A percentile compares a stretch with the other conserved stretches of the same genome.
phyloP scores from a whole-genome alignment of 495 filamentous ascomycete genomes.

The Lophiostoma macrostomum region DNA sequence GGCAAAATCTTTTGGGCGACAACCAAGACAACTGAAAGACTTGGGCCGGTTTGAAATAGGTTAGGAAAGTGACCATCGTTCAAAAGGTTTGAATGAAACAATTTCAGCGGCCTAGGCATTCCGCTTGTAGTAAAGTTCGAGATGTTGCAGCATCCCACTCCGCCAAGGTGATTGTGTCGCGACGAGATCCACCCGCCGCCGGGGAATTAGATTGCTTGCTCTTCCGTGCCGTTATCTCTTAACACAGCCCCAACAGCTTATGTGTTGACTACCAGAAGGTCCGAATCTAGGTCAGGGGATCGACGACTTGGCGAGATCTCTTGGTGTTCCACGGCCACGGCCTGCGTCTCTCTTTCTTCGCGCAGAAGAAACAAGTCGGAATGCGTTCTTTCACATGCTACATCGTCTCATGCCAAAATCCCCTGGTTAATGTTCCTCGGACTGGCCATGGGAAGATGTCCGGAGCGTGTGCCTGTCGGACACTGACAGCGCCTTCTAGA shows the following conservation, averaged over 20 bases:
- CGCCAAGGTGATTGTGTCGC: conserved; percentile 15
- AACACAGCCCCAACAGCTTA: conserved; percentile 20
- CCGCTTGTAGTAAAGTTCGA: background rate
- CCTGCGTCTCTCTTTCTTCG: conserved; percentile 11
- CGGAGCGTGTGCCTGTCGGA: too few species aligned
- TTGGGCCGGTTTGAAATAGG: conserved; percentile 7
- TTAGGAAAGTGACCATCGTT: conserved; percentile 9
- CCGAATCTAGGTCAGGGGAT: conserved; percentile 12
- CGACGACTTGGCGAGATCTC: conserved; percentile 23
- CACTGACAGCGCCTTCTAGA: too few species aligned
- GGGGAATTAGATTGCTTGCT: background rate
- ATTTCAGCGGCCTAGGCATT: background rate
- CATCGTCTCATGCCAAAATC: too few species aligned
- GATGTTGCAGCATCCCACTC: conserved; percentile 13
- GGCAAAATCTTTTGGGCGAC: background rate
- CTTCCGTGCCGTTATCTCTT: conserved; percentile 10
- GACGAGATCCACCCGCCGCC: conserved; percentile 2
- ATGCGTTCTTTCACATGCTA: too few species aligned
- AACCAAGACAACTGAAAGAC: conserved; percentile 3
- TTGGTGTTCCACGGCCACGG: background rate
- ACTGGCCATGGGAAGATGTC: too few species aligned
- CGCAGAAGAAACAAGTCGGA: background rate
- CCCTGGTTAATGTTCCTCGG: too few species aligned
- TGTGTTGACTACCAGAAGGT: conserved; percentile 5
- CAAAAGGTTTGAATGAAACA: conserved; percentile 5